Evolutionary conservation across 805 yeast species (phyloP).

Genomic region (Zygoascus ofunaensis): DNA sequence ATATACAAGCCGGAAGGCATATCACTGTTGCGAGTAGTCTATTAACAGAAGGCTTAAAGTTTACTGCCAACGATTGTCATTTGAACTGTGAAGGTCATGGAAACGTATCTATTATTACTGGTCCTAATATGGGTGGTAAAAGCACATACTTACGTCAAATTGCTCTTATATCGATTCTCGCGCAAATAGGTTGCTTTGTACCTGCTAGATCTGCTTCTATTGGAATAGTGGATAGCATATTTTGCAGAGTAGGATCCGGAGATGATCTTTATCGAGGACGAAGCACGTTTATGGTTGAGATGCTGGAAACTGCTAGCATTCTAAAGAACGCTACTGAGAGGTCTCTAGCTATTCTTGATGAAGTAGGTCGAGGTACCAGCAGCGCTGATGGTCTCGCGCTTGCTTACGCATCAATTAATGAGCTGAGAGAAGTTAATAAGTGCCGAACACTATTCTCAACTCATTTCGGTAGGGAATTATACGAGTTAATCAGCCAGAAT

Average conservation of each 20-base stretch:
- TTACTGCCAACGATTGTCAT: conserved; percentile 40
- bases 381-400: conserved; percentile 76
- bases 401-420: conserved; percentile 64
- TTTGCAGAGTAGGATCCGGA: conserved; percentile 68
- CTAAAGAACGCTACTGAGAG: conserved; percentile 52
- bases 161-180: conserved; percentile 58
- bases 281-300: conserved; percentile 90
- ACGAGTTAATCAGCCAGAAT: conserved; percentile 31
- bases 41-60: conserved; percentile 38
- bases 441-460: conserved; percentile 84
- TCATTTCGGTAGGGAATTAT: conserved; percentile 58
- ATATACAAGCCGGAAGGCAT: conserved; percentile 66
- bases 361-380: conserved; percentile 85
- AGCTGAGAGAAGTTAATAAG: conserved; percentile 43
- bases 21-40: conserved; percentile 76
- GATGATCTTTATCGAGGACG: conserved; percentile 71
- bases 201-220: conserved; percentile 55
- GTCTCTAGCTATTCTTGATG: conserved; percentile 76
- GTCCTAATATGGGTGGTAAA: conserved; percentile 90
- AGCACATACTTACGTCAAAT: conserved; percentile 66
- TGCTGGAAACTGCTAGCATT: conserved; percentile 74
- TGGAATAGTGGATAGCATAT: conserved; percentile 69
- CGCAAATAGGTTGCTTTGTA: conserved; percentile 67
- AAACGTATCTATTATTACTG: conserved; percentile 58
- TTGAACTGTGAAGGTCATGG: conserved; percentile 16